Evolutionary conservation across 2,329 filamentous ascomycete species (phyloP), one percentile per base, ranked within the genome.

Genomic region (Westerdykella sp.): DNA sequence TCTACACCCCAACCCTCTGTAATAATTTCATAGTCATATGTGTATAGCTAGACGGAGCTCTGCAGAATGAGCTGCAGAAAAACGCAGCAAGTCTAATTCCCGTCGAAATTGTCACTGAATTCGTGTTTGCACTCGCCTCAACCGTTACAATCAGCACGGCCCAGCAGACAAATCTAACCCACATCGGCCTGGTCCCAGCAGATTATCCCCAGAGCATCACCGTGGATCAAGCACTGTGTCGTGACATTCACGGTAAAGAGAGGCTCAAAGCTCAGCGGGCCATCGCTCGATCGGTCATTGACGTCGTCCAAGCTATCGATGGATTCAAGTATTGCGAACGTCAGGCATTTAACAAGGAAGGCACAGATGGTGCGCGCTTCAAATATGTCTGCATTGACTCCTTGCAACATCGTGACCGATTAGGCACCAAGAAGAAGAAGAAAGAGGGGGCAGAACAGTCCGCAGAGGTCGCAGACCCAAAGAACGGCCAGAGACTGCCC

Each of bases 321-420:
- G 57, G 59, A 1, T 67, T 63, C 52, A 57, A 50, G 16, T 67
- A 67, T 45, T 45, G 47, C 10, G 63, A 67, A 41, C 57, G 62
- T 22, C 55, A 57, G 22, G 59, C 56, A 3, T 47, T 48, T 21
- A 62, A 57, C 21, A 66, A 50, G 36, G 56, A 56, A 7, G 52
- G 55, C 13, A 49, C 47, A 6, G 61, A 66, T 43, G 63, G 64
- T 9, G 43, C 47, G 18, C 55, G 62, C 3, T 54, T 66, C 42
- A 62, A 54, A 34, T 67, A 59, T 47, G 50, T 66, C 9, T 67
- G 63, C 39, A 46, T 46, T 23, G 62, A 66, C 43, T 67, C 61
- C 18, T 43, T 60, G 3, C 55, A 65, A 43, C 64, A 65, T 44
- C 53, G 49, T 14, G 44, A 57, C 39, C 53, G 59, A 9, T 57